Percentiles rank a stretch among this genome's conserved stretches.
phyloP scores from a whole-genome alignment of 164 flowering plant species.

The Stephania cephalantha region DNA sequence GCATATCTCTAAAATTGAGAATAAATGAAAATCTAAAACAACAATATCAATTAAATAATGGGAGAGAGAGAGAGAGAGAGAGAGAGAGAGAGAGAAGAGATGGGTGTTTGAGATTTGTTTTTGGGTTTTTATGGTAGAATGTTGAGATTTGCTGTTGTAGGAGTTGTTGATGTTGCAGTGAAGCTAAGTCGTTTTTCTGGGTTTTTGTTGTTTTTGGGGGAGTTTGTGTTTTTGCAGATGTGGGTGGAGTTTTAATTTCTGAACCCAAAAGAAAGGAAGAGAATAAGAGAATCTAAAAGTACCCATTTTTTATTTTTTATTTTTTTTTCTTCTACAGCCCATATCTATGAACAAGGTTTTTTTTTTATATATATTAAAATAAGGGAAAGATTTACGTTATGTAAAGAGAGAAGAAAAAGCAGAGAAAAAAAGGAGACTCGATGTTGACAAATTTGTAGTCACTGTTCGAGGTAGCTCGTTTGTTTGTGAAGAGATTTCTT shows the following conservation, averaged over 20 bases:
- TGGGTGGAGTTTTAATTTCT: background rate
- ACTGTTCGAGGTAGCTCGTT: conserved; percentile 90
- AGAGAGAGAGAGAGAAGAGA: background rate
- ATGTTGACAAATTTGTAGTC: conserved; percentile 99
- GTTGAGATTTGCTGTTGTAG: background rate
- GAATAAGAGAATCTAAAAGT: conserved; percentile 43
- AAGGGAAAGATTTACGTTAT: background rate
- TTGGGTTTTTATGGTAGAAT: background rate
- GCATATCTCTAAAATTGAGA: background rate
- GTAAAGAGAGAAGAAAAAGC: conserved; percentile 41
- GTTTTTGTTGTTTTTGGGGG: background rate
- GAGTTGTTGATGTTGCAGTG: background rate
- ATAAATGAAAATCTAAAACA: background rate
- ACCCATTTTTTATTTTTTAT: conserved; percentile 19
- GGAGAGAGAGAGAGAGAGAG: background rate
- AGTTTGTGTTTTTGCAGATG: background rate
- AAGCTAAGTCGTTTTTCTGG: background rate
- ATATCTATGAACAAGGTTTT: conserved; percentile 7
- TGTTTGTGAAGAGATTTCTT: conserved; percentile 78
- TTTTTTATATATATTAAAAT: conserved; percentile 2
- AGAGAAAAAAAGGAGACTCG: conserved; percentile 85
- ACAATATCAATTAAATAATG: background rate
- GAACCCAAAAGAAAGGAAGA: conserved; percentile 19
- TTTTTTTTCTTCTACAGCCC: background rate
- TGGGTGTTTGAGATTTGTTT: background rate